Conservation (phyloP, 805 yeast genomes). For the Allodekkera sacchari region DNA sequence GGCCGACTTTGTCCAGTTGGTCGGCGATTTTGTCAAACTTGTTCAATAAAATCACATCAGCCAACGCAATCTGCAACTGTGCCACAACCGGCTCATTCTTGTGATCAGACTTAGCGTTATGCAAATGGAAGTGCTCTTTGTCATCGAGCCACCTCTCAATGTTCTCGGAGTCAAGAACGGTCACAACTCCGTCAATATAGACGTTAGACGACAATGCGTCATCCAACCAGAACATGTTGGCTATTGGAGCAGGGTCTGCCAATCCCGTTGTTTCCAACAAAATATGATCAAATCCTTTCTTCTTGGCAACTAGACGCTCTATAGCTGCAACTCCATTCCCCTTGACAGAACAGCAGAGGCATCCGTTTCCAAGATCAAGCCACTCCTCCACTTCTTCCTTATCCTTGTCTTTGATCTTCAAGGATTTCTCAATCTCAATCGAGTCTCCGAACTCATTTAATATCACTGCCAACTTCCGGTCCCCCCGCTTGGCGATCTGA, state of each 20-base stretch:
- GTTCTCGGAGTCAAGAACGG: constrained; percentile 74
- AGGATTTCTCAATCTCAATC: constrained; percentile 77
- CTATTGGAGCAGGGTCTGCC: constrained; percentile 97
- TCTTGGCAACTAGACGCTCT: constrained; percentile 71
- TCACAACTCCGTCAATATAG: constrained; percentile 83
- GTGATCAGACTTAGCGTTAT: constrained; percentile 31
- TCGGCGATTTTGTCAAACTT: constrained; percentile 53
- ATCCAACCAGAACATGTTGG: constrained; percentile 96
- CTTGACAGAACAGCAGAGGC: constrained; percentile 92
- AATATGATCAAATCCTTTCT: constrained; percentile 74
- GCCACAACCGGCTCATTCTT: constrained; percentile 63
- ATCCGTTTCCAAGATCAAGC: constrained; percentile 95
- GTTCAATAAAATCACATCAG: constrained; percentile 75
- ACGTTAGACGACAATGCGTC: constrained; percentile 79
- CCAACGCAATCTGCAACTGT: constrained; percentile 81
- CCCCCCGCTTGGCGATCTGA: constrained; percentile 60
- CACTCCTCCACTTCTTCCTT: constrained; percentile 71
- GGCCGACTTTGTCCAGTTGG: constrained; percentile 14
- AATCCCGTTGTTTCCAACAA: constrained; percentile 90
- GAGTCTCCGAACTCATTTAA: constrained; percentile 91
- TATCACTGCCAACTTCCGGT: constrained; percentile 76
- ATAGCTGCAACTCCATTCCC: constrained; percentile 94
- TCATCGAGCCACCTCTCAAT: constrained; percentile 62
- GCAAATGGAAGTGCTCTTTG: constrained; percentile 50
- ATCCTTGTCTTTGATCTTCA: constrained; percentile 53